Percentiles rank a stretch among this genome's conserved stretches.
phyloP scores from a whole-genome alignment of 78 protist species.

The Dictyostelium intermedium region DNA sequence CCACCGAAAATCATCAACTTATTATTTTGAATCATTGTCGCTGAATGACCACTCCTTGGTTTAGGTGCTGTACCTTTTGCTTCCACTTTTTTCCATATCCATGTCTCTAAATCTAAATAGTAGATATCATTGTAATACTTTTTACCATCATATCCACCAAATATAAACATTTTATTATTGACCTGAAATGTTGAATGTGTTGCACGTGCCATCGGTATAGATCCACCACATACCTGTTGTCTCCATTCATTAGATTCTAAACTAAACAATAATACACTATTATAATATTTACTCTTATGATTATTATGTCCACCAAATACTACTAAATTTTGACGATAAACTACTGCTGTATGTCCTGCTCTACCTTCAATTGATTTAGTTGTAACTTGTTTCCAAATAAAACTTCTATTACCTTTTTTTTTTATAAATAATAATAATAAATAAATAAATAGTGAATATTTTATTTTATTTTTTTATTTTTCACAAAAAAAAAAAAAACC shows the following conservation, averaged over 20 bases:
- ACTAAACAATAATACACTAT: conserved; percentile 1
- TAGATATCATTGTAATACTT: conserved; percentile 70
- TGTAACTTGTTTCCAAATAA: conserved; percentile 23
- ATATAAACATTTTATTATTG: conserved; percentile 37
- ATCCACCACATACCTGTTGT: conserved; percentile 53
- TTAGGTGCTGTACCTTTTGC: conserved; percentile 39
- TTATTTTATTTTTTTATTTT: not conserved
- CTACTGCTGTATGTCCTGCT: conserved; percentile 66
- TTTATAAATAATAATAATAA: not conserved
- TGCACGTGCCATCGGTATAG: conserved; percentile 48
- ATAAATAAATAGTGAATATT: not conserved
- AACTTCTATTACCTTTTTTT: conserved; percentile 3
- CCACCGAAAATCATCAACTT: conserved; percentile 52
- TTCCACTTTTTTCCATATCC: conserved; percentile 52
- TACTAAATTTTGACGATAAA: conserved; percentile 4
- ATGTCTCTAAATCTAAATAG: conserved; percentile 33
- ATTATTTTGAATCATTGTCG: conserved; percentile 39
- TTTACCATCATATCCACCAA: conserved; percentile 78
- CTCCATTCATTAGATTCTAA: conserved; percentile 46
- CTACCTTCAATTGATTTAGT: conserved; percentile 50
- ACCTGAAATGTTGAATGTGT: conserved; percentile 47
- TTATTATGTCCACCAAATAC: conserved; percentile 73
- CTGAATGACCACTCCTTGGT: conserved; percentile 54
- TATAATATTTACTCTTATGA: conserved; percentile 62
- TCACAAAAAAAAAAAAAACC: not conserved